Evolutionary conservation across 495 filamentous ascomycete species (phyloP).

Genomic region (Neurospora sp.): DNA sequence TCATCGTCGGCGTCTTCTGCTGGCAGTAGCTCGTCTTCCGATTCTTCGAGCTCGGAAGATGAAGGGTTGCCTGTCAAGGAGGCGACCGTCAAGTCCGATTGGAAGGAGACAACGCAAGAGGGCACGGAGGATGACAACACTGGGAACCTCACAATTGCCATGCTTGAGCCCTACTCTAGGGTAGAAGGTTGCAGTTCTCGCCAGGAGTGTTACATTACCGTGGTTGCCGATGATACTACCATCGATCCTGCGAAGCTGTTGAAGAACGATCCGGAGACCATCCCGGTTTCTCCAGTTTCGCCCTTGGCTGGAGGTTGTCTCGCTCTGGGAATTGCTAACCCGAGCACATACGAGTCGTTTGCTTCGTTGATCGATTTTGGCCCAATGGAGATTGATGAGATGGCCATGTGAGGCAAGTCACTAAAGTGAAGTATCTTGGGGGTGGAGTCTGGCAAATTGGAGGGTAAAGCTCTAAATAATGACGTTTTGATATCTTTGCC

Average conservation of each 20-base stretch:
- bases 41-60: background rate
- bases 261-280: background rate
- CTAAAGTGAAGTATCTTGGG: background rate
- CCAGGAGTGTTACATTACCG: background rate
- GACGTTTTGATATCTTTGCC: no score
- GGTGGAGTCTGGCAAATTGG: background rate
- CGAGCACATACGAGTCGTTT: background rate
- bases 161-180: background rate
- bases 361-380: background rate
- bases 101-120: background rate
- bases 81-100: background rate
- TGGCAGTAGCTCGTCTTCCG: background rate
- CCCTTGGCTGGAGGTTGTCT: background rate
- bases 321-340: background rate
- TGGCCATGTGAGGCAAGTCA: background rate
- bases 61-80: background rate
- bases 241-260: background rate
- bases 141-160: background rate
- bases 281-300: background rate
- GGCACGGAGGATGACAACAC: background rate
- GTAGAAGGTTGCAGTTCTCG: background rate
- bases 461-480: no score
- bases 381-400: background rate
- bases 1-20: background rate
- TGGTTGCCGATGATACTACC: background rate